phyloP scores from a whole-genome alignment of 306 rosid species.

The Urtica urens region DNA sequence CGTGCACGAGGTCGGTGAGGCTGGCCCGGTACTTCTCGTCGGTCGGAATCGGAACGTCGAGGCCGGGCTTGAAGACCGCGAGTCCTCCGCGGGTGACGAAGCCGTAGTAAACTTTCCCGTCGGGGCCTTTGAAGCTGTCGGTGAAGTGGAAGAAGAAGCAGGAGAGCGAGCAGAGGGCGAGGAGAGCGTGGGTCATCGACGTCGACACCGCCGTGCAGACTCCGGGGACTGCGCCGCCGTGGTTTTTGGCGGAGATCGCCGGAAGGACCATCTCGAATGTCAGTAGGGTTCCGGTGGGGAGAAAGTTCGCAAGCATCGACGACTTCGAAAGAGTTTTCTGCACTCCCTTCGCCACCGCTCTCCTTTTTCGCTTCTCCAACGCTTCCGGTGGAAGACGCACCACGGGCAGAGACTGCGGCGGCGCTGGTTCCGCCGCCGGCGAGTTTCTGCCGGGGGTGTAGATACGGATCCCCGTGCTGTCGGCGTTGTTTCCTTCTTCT shows the following conservation, averaged over 20 bases:
- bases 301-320: constrained; percentile 62
- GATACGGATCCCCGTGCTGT: constrained; percentile 42
- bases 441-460: constrained; percentile 41
- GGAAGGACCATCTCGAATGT: constrained; percentile 84
- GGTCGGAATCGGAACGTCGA: constrained; percentile 27
- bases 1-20: constrained; percentile 55
- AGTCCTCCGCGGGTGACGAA: constrained; percentile 50
- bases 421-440: constrained; percentile 2
- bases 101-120: constrained; percentile 52
- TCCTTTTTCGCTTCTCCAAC: constrained; percentile 26
- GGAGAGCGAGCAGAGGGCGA: constrained; percentile 40
- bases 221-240: constrained; percentile 44
- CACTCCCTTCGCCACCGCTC: constrained; percentile 61
- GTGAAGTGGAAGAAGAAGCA: constrained; percentile 84
- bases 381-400: neutral
- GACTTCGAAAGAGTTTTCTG: constrained; percentile 66
- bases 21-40: constrained; percentile 37
- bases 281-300: constrained; percentile 67
- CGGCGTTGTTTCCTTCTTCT: neutral
- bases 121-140: constrained; percentile 46
- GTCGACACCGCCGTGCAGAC: constrained; percentile 37
- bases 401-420: neutral
- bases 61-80: constrained; percentile 51
- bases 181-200: constrained; percentile 36
- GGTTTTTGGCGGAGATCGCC: constrained; percentile 33